Conservation (phyloP, 163 green algal species). For the Coccomyxa subellipsoidea region DNA sequence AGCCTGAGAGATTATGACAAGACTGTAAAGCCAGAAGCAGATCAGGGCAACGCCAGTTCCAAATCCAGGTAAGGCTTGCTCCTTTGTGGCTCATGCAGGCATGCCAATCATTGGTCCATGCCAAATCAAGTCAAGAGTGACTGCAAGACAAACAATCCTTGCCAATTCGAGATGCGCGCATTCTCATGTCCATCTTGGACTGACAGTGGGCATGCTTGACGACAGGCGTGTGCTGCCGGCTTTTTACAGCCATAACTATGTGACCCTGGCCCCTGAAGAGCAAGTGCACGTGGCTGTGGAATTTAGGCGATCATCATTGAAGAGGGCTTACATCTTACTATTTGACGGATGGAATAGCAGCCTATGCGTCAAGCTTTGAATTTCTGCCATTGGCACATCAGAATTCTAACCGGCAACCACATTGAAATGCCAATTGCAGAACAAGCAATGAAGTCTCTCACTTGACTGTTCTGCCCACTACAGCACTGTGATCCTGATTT, state of each 20-base stretch:
- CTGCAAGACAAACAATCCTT: too few relatives aligned
- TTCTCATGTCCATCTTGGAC: too few relatives aligned
- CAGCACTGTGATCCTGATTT: too few relatives aligned
- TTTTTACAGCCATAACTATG: constrained; percentile 1
- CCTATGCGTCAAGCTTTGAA: neutral
- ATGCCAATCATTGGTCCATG: too few relatives aligned
- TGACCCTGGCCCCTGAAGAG: constrained; percentile 1
- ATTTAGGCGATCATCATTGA: neutral
- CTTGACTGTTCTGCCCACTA: too few relatives aligned
- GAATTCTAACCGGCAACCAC: too few relatives aligned
- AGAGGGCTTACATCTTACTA: neutral
- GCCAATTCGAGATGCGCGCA: too few relatives aligned
- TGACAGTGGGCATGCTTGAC: neutral
- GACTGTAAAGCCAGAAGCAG: neutral
- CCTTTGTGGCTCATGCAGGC: too few relatives aligned
- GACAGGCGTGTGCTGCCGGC: constrained; percentile 2
- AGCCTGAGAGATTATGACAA: neutral
- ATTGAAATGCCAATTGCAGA: too few relatives aligned
- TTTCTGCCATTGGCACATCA: too few relatives aligned
- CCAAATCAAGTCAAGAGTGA: too few relatives aligned
- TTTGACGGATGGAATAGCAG: neutral
- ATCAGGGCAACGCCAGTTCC: neutral
- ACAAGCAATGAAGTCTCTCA: too few relatives aligned
- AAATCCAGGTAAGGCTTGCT: neutral
- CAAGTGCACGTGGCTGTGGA: neutral